These are phyloP conservation scores for Corymbia maculata DNA, from an alignment of 345 rosid genomes.

Conservation along the genomic window DNA sequence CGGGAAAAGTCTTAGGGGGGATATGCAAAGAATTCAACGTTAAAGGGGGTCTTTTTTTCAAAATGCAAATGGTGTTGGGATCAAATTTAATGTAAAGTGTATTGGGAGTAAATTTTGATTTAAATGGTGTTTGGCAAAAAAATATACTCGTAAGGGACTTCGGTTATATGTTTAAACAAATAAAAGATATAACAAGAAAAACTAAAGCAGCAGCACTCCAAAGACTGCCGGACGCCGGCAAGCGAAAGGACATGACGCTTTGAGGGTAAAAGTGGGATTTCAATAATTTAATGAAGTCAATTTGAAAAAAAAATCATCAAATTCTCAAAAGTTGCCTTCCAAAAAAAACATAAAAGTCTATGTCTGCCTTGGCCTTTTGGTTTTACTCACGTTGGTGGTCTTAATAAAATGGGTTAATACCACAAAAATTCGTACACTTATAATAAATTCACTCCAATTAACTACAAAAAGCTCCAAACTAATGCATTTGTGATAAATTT, in stretches of 20 bases:
- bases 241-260: accelerated
- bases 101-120: not conserved
- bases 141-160: not conserved
- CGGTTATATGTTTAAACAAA: not conserved
- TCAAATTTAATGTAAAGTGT: not conserved
- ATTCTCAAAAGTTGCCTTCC: too few relatives aligned
- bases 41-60: not conserved
- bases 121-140: not conserved
- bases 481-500: too few relatives aligned
- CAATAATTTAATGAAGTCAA: not conserved
- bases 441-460: too few relatives aligned
- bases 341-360: too few relatives aligned
- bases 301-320: not conserved
- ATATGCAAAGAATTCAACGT: not conserved
- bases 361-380: too few relatives aligned
- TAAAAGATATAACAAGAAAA: not conserved
- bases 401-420: too few relatives aligned
- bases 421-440: too few relatives aligned
- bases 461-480: too few relatives aligned
- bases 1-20: not conserved
- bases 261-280: not conserved
- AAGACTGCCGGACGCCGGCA: accelerated
- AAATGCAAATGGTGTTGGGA: not conserved
- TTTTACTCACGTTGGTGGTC: too few relatives aligned
- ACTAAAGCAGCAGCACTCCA: accelerated